Evolutionary conservation across 371 early-diverging fungal species (phyloP), one percentile per base, ranked within the genome.

Genomic region (Mortierella sp.): DNA sequence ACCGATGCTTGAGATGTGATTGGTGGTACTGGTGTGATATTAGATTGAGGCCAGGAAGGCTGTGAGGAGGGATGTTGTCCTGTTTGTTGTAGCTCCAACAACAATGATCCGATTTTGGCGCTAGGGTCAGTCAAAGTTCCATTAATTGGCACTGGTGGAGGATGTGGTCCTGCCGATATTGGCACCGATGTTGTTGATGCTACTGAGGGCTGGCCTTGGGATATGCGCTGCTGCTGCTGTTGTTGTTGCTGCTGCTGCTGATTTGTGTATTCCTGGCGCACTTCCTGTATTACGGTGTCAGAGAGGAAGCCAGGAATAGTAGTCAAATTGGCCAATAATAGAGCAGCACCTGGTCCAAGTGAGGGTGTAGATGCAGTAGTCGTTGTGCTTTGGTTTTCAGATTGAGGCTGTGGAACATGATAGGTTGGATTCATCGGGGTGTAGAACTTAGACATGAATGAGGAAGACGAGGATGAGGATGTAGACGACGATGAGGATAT

Each of bases 381-480:
- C 19, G 70, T 4, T 64, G 55, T 53, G 21, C 8, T 50, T 5
- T 50, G 50, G 8, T 50, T 50, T 50, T 16, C 52, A n/a, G 45
- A 9, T 13, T 45, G 15, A 6, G 47, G 62, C 6, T 41, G 24
- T 45, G 66, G 70, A 4, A 40, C 10, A 6, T 38, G 38, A 7
- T 41, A 59, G 1, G 63, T 52, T 28, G 72, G 69, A 61, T 81
- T 81, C 73, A 81, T 76, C 47, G 82, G 82, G 15, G 63, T 76
- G 58, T 81, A 81, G 52, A 81, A 81, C 43, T 67, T 52, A 3
- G 82, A 59, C 82, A 81, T 81, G 63, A 60, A 72, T 66, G 82
- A 67, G 1, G 67, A 43, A 8, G 78, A 50, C 28, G 76, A 72
- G 63, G 82, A 67, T 1, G 67, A 43, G 15, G 78, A 50, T 3